These are phyloP conservation scores for Trypethelium eluteriae DNA, from an alignment of 495 filamentous ascomycete genomes.

Conservation along the genomic window DNA sequence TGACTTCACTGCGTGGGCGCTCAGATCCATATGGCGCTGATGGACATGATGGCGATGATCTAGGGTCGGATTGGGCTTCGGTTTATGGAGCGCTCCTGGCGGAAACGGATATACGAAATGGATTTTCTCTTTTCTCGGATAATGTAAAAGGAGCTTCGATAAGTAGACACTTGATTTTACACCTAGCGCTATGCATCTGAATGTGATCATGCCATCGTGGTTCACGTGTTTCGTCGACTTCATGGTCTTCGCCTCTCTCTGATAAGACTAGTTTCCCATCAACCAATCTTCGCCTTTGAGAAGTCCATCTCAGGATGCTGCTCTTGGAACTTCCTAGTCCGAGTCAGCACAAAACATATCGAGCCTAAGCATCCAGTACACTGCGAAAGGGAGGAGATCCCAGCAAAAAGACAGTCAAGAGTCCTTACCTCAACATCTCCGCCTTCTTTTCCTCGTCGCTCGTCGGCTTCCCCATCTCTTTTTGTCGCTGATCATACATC, in stretches of 20 bases:
- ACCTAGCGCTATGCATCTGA: not conserved
- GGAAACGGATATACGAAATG: no score
- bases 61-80: no score
- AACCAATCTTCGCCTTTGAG: conserved; percentile 66
- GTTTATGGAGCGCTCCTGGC: no score
- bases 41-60: no score
- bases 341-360: not conserved
- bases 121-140: no score
- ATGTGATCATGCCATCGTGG: not conserved
- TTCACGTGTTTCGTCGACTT: not conserved
- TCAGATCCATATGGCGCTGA: no score
- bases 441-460: conserved; percentile 89
- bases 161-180: not conserved
- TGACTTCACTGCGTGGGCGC: no score
- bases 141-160: not conserved
- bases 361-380: not conserved
- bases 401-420: not conserved
- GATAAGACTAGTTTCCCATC: conserved; percentile 18
- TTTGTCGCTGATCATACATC: conserved; percentile 98
- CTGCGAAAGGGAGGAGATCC: not conserved
- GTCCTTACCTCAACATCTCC: conserved; percentile 62
- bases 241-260: not conserved
- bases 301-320: conserved; percentile 87
- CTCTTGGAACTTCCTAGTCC: conserved; percentile 62
- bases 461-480: conserved; percentile 79